These are phyloP conservation scores for Pseudodiploospora longispora DNA, from an alignment of 2,329 filamentous ascomycete species.

Conservation along the genomic window DNA sequence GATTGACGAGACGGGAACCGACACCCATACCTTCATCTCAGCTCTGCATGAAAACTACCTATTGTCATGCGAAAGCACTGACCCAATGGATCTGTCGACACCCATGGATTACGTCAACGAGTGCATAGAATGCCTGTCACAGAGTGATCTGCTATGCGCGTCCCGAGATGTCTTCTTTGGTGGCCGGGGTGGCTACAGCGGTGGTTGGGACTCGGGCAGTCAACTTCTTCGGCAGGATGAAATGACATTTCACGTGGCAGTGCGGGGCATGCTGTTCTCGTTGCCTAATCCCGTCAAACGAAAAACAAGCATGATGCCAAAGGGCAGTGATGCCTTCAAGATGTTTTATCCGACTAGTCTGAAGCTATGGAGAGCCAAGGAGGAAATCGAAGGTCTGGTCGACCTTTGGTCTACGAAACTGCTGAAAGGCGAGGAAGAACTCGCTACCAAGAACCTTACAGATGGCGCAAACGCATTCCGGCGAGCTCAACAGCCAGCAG, in stretches of 20 bases:
- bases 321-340: conserved; percentile 58
- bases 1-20: conserved; percentile 90
- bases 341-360: conserved; percentile 90
- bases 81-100: conserved; percentile 41
- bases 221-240: conserved; percentile 86
- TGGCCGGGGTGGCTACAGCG: conserved; percentile 43
- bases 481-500: conserved; percentile 27
- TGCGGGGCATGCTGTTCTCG: conserved; percentile 76
- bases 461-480: conserved; percentile 42
- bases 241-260: conserved; percentile 85
- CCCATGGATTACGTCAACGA: conserved; percentile 72
- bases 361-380: conserved; percentile 73
- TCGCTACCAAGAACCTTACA: conserved; percentile 30
- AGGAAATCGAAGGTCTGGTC: conserved; percentile 70
- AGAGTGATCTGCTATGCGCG: conserved; percentile 76
- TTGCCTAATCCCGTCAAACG: conserved; percentile 80
- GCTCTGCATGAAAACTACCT: conserved; percentile 91
- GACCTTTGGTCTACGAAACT: conserved; percentile 59
- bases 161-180: conserved; percentile 63
- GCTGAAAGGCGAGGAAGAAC: conserved; percentile 43
- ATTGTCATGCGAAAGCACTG: conserved; percentile 63
- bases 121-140: conserved; percentile 82
- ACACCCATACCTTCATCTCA: conserved; percentile 81
- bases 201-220: conserved; percentile 49
- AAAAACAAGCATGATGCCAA: conserved; percentile 38